Conservation (phyloP, 495 filamentous ascomycete species). For the Penicillium tannophilum region DNA sequence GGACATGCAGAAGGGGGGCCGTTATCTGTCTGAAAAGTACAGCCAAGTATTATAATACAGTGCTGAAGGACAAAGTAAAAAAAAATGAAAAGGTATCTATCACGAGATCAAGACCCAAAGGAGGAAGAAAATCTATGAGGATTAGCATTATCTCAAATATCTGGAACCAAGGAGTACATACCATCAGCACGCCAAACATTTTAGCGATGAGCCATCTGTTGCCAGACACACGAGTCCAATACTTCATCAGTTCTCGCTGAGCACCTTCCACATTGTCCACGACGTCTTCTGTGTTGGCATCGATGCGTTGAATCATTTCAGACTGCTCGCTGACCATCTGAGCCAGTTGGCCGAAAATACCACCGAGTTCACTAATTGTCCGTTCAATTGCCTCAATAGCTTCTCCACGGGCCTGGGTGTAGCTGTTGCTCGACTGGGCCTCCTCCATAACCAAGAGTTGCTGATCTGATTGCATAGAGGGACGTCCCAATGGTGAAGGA, state of each 20-base stretch:
- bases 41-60: conserved; percentile 43
- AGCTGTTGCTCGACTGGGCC: conserved; percentile 78
- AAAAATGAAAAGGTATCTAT: conserved; percentile 31
- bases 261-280: conserved; percentile 97
- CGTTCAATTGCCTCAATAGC: conserved; percentile 96
- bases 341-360: conserved; percentile 96
- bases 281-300: conserved; percentile 94
- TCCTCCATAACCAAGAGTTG: conserved; percentile 96
- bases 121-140: conserved; percentile 56
- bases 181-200: conserved; percentile 93
- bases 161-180: conserved; percentile 32
- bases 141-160: conserved; percentile 20
- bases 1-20: conserved; percentile 23
- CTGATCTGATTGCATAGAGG: conserved; percentile 69
- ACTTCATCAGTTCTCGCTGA: conserved; percentile 90
- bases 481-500: conserved; percentile 52
- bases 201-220: conserved; percentile 97
- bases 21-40: conserved; percentile 11
- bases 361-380: conserved; percentile 90
- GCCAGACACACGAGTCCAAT: conserved; percentile 89
- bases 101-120: conserved; percentile 61
- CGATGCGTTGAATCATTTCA: conserved; percentile 90
- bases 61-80: conserved; percentile 19
- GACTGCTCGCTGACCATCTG: conserved; percentile 97
- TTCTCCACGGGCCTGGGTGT: conserved; percentile 90